Evolutionary conservation across 345 rosid species (phyloP), one percentile per base, ranked within the genome.

Genomic region (Cardamine occulta): DNA sequence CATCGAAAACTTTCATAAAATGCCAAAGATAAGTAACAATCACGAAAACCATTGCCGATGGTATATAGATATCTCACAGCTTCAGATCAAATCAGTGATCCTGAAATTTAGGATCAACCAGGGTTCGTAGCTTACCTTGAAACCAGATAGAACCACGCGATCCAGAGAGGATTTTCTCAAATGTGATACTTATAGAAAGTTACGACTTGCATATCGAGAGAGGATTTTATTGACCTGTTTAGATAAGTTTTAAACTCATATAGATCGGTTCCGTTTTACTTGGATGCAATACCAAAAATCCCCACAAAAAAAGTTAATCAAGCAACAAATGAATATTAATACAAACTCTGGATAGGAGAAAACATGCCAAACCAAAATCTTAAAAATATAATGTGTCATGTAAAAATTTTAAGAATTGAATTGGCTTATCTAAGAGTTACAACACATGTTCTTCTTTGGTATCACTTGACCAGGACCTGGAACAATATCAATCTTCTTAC

Each of bases 381-480:
- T 60, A 21, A 15, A 18, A 39, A 61, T 39, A 37, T 62, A 35
- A 49, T 74, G 28, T 74, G 57, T 45, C 10, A 26, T 0, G 47
- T 14, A 58, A 21, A 21, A 21, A 53, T 17, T 21, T 8, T 0
- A 65, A 74, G 44, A 74, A 26, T 47, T 39, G 68, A 69, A 40
- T 76, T 61, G 49, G 70, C 4, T 32, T 42, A 66, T 31, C 35
- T 76, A 84, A 29, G 87, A 75, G 75, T 76, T 82, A 75, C 93
- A 90, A 70, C 96, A 88, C 84, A 77, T 68, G 75, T 45, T 79
- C 79, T 80, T 85, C 85, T 80, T 76, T 4, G 90, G 93, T 66
- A 90, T 84, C 75, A 55, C 90, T 64, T 90, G 96, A 19, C 84
- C 93, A 12, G 90, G 96, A 14, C 93, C 93, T 1, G 93, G 90